These are phyloP conservation scores for Perkinsus chesapeaki DNA, from an alignment of 169 alveolate species.

Conservation along the genomic window DNA sequence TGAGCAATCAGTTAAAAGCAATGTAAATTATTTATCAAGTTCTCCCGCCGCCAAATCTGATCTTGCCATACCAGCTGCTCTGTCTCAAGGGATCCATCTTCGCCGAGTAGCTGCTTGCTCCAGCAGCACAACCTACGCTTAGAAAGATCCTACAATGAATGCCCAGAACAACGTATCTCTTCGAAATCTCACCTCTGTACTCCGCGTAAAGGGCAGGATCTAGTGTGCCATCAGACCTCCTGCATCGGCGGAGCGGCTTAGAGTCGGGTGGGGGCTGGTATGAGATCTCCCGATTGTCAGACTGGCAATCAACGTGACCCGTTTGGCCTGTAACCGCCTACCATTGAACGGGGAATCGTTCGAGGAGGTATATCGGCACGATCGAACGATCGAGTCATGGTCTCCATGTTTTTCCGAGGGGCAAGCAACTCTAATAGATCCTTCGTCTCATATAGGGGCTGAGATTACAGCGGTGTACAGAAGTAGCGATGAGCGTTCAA, in stretches of 20 bases:
- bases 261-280: not conserved
- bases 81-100: not conserved
- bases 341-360: not conserved
- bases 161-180: no score
- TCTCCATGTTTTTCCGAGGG: not conserved
- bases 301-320: not conserved
- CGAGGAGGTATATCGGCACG: not conserved
- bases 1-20: not conserved
- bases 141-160: no score
- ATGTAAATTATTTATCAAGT: not conserved
- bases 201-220: not conserved
- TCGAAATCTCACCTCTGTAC: not conserved
- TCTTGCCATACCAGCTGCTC: not conserved
- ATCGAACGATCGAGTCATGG: not conserved
- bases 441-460: not conserved
- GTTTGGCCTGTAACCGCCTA: not conserved
- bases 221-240: not conserved
- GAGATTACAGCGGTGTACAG: not conserved
- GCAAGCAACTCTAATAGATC: not conserved
- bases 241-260: not conserved
- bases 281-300: not conserved
- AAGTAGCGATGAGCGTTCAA: not conserved
- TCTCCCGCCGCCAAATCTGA: not conserved
- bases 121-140: not conserved
- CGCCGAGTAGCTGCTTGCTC: not conserved